A percentile compares a stretch with the other conserved stretches of the same genome.
These are phyloP conservation scores for Fusarium penzigii DNA, from an alignment of 2,329 filamentous ascomycete species.

Conservation along the genomic window DNA sequence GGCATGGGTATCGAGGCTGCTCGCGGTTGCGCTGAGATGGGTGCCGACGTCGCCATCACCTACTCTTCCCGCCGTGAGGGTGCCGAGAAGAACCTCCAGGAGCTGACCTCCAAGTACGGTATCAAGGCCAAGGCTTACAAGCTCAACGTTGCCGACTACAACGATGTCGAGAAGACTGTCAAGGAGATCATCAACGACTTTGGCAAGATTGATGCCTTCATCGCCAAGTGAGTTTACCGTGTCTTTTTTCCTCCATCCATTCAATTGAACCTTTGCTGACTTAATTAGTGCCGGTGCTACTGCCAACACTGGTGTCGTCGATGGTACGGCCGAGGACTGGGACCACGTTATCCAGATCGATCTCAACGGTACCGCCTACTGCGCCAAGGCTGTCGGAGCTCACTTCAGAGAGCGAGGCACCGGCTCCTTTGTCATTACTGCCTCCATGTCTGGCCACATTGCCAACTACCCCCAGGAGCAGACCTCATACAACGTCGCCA, in stretches of 20 bases:
- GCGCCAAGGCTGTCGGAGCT: constrained; percentile 62
- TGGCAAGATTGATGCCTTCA: constrained; percentile 71
- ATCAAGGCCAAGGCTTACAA: constrained; percentile 66
- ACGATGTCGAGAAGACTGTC: constrained; percentile 53
- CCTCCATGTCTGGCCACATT: constrained; percentile 70
- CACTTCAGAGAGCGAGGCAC: constrained; percentile 65
- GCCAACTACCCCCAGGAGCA: constrained; percentile 71
- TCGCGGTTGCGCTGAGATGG: constrained; percentile 69
- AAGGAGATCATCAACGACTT: constrained; percentile 71
- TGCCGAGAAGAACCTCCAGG: constrained; percentile 64
- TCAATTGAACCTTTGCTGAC: not conserved
- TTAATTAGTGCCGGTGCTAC: constrained; percentile 60
- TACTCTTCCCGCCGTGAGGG: constrained; percentile 71
- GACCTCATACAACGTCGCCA: constrained; percentile 66
- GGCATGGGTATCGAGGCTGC: constrained; percentile 72
- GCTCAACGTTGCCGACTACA: constrained; percentile 57
- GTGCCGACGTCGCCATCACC: constrained; percentile 70
- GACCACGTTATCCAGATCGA: constrained; percentile 63
- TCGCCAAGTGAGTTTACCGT: constrained; percentile 64
- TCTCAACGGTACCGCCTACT: constrained; percentile 69
- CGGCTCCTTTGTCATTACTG: constrained; percentile 68
- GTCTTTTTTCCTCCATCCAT: too few species aligned
- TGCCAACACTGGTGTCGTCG: constrained; percentile 66
- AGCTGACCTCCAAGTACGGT: constrained; percentile 65
- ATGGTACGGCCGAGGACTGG: constrained; percentile 68